Conservation (phyloP, 179 eudicot genomes). For the Kewa caespitosa region DNA sequence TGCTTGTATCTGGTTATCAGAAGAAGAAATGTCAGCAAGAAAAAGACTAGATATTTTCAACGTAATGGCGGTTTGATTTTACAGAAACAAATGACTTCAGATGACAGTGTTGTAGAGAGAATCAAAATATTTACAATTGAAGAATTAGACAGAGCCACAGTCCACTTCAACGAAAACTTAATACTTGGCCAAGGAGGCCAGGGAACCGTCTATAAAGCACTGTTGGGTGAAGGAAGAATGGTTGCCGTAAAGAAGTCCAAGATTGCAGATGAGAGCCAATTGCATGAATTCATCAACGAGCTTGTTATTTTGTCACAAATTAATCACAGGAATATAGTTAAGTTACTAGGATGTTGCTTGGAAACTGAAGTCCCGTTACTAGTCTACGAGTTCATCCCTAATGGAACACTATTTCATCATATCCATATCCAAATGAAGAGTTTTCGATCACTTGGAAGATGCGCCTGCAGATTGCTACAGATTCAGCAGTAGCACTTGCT, state of each 20-base stretch:
- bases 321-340: constrained; percentile 53
- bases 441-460: constrained; percentile 40
- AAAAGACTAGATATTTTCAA: constrained; percentile 30
- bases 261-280: constrained; percentile 29
- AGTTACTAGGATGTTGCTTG: constrained; percentile 56
- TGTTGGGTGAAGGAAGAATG: constrained; percentile 41
- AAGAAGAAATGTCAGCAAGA: constrained; percentile 24
- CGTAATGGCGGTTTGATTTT: constrained; percentile 42
- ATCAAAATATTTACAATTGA: constrained; percentile 38
- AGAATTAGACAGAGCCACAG: constrained; percentile 55
- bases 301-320: constrained; percentile 51
- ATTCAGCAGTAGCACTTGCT: constrained; percentile 35
- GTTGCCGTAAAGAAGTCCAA: constrained; percentile 54
- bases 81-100: constrained; percentile 33
- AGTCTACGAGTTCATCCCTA: constrained; percentile 49
- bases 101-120: constrained; percentile 32
- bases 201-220: constrained; percentile 57
- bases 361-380: constrained; percentile 49
- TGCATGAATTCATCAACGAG: constrained; percentile 55
- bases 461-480: constrained; percentile 41
- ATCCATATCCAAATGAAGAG: constrained; percentile 37
- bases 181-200: constrained; percentile 70
- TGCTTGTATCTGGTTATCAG: constrained; percentile 17
- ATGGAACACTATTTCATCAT: constrained; percentile 43
- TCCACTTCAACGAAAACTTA: constrained; percentile 37